Conservation (phyloP, 78 protist species). For the Pigoraptor vietnamica region DNA sequence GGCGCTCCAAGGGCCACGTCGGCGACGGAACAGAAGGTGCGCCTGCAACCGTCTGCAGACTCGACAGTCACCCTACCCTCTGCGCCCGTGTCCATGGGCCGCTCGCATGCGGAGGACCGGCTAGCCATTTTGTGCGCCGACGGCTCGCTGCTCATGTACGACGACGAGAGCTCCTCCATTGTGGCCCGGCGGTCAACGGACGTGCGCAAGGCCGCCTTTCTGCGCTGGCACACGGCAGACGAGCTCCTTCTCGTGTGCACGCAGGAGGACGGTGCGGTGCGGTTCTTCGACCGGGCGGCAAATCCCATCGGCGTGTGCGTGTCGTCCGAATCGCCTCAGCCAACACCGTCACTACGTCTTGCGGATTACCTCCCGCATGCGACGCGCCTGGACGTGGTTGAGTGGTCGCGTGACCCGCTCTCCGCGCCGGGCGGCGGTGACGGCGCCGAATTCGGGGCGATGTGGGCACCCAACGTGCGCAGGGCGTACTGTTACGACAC, state of each 20-base stretch:
- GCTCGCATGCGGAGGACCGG: background rate
- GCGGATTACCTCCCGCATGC: background rate
- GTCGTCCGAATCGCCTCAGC: background rate
- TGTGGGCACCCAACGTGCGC: background rate
- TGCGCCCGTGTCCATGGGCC: background rate
- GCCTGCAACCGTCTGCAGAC: background rate
- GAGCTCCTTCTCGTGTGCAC: background rate
- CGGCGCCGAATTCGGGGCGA: background rate
- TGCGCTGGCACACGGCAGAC: background rate
- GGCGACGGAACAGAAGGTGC: background rate
- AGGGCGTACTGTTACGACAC: background rate
- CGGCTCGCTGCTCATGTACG: background rate
- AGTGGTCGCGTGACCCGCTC: background rate
- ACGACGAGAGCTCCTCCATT: background rate
- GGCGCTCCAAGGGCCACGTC: background rate
- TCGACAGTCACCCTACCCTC: background rate
- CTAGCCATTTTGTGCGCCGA: background rate
- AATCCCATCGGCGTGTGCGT: background rate
- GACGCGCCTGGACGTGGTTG: background rate
- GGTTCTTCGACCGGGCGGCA: background rate
- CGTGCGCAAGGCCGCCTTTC: background rate
- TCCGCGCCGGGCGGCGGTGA: background rate
- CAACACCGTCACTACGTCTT: background rate
- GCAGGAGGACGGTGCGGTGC: background rate
- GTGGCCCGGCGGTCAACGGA: background rate